Conservation (phyloP, 2,329 filamentous ascomycete species). For the Aspergillus udagawae region DNA sequence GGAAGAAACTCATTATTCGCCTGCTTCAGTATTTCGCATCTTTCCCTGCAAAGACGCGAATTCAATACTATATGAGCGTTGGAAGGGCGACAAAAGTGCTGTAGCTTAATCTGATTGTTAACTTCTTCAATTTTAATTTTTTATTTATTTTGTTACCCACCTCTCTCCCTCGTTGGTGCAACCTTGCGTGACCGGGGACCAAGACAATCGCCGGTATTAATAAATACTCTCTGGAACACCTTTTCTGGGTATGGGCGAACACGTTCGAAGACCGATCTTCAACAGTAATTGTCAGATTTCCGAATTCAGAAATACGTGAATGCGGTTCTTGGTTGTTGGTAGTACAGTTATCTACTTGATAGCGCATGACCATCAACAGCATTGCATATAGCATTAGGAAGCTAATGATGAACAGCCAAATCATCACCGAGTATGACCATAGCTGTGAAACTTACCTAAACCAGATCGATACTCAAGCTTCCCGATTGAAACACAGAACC, state of each 20-base stretch:
- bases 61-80: not conserved
- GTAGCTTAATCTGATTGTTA: not conserved
- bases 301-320: not conserved
- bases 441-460: not conserved
- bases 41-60: not conserved
- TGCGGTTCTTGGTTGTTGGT: not conserved
- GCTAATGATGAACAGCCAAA: not conserved
- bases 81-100: not conserved
- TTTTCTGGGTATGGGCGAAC: slow-evolving; percentile 1
- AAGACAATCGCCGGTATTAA: not conserved
- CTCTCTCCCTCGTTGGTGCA: not conserved
- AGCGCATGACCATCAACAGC: not conserved
- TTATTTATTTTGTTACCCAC: not conserved
- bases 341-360: not conserved
- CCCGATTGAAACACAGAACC: not conserved
- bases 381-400: not conserved
- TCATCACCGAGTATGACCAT: not conserved
- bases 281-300: not conserved
- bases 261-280: not conserved
- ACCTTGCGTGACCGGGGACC: not conserved
- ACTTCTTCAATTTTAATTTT: not conserved
- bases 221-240: not conserved
- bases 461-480: not conserved
- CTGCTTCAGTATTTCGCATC: not conserved
- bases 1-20: not conserved